Evolutionary conservation across 306 rosid species (phyloP).

Genomic region (Quercus dentata): DNA sequence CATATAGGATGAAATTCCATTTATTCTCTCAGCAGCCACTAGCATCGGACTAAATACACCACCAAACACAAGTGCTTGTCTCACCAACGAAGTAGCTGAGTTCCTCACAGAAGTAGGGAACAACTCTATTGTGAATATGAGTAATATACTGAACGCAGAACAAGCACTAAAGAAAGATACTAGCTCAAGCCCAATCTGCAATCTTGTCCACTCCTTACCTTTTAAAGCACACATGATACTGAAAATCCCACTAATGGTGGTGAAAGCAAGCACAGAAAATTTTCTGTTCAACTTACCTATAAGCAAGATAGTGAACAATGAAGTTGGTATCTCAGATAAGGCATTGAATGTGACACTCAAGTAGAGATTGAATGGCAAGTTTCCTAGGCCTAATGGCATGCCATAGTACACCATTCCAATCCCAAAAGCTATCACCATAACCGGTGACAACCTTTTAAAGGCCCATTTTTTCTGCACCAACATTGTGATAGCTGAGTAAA

Average conservation of each 20-base stretch:
- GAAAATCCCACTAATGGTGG: conserved; percentile 35
- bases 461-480: conserved; percentile 49
- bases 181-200: conserved; percentile 49
- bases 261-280: conserved; percentile 25
- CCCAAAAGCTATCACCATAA: conserved; percentile 42
- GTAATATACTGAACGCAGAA: conserved; percentile 26
- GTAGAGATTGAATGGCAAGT: conserved; percentile 43
- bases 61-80: conserved; percentile 72
- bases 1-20: conserved; percentile 42
- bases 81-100: conserved; percentile 58
- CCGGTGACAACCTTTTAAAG: conserved; percentile 13
- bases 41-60: conserved; percentile 51
- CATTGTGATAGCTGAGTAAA: conserved; percentile 31
- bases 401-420: conserved; percentile 60
- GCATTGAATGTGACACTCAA: conserved; percentile 59
- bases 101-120: conserved; percentile 68
- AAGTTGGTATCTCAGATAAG: conserved; percentile 54
- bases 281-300: conserved; percentile 43
- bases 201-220: conserved; percentile 6
- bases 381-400: conserved; percentile 64
- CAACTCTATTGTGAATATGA: conserved; percentile 52
- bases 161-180: conserved; percentile 57
- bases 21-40: conserved; percentile 43
- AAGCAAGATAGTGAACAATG: conserved; percentile 30
- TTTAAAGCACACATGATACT: conserved; percentile 39